Evolutionary conservation across 805 yeast species (phyloP).

Genomic region (Lachancea sp.): DNA sequence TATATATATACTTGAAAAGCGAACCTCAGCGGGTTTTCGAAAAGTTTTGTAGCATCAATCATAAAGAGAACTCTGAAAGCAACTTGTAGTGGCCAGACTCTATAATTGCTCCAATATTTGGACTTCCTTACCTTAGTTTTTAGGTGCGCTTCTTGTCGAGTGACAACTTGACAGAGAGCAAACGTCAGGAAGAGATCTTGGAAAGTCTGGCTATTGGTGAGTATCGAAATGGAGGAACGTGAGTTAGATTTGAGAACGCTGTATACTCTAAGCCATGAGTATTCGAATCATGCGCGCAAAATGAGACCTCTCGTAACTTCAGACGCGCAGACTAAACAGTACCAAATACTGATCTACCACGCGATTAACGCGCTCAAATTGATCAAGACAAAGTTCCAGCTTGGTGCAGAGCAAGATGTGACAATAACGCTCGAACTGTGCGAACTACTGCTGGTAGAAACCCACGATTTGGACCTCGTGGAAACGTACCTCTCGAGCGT

Average conservation of each 20-base stretch:
- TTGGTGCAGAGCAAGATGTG: conserved; percentile 26
- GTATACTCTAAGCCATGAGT: conserved; percentile 25
- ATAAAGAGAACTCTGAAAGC: neutral
- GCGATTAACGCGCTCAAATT: conserved; percentile 21
- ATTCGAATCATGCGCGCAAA: conserved; percentile 20
- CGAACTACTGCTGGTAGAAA: conserved; percentile 27
- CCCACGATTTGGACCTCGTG: conserved; percentile 26
- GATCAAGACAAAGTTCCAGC: conserved; percentile 13
- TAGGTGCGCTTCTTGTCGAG: too few species aligned
- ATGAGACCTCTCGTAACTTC: conserved; percentile 13
- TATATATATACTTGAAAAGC: neutral
- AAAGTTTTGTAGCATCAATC: neutral
- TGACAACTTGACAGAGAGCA: too few species aligned
- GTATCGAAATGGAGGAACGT: too few species aligned
- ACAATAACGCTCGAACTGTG: conserved; percentile 25
- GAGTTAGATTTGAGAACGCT: neutral
- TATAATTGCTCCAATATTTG: too few species aligned
- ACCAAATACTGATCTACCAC: conserved; percentile 30
- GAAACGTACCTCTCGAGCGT: conserved; percentile 24
- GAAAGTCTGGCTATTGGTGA: too few species aligned
- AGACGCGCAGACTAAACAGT: conserved; percentile 27
- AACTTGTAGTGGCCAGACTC: too few species aligned
- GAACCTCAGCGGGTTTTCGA: neutral
- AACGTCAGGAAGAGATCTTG: too few species aligned
- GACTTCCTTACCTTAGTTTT: too few species aligned